Evolutionary conservation across 257 asterid genomes (phyloP), one percentile per base, ranked within the genome.

Genomic region (Primulina tabacum): DNA sequence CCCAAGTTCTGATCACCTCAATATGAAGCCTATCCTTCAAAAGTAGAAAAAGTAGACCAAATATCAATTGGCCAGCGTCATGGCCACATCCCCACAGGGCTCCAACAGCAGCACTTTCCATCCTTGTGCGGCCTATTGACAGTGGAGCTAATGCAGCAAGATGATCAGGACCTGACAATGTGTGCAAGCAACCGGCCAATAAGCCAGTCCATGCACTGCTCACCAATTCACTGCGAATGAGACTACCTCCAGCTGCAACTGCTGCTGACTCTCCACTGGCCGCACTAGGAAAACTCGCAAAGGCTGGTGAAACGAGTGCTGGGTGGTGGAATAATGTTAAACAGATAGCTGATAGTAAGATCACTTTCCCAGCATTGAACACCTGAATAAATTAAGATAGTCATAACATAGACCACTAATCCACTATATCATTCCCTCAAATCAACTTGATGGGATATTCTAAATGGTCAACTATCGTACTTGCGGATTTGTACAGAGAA

Each of bases 21-120:
- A 94, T 94, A 60, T 91, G 99, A 63, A 94, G 97, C 24, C 88
- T 84, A 37, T 94, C 99, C 69, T 94, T 94, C 30, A 94, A 68
- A 47, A 94, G 89, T 64, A 94, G 77, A 73, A 94, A 94, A 0
- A 94, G 67, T 17, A 94, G 57, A 33, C 99, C 99, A n/a, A 94
- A 94, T 4, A 94, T 74, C 16, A 94, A 11, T 74, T 94, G 97
- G 6, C 99, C 99, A 7, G 99, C 99, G 38, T 94, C 99, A 32
- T 94, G 97, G 58, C 99, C 99, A n/a, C 97, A 94, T 57, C 99
- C 99, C 99, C 99, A 94, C 16, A 94, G 88, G 14, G 99, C 99
- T 35, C 99, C 99, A 6, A 94, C 96, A 0, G 95, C 95, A 2
- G 96, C 97, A 76, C 99, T 94, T 66, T 91, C 97, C 84, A 89